Base-by-base conservation (phyloP, 345 rosid species). In the Toxicodendron radicans region DNA sequence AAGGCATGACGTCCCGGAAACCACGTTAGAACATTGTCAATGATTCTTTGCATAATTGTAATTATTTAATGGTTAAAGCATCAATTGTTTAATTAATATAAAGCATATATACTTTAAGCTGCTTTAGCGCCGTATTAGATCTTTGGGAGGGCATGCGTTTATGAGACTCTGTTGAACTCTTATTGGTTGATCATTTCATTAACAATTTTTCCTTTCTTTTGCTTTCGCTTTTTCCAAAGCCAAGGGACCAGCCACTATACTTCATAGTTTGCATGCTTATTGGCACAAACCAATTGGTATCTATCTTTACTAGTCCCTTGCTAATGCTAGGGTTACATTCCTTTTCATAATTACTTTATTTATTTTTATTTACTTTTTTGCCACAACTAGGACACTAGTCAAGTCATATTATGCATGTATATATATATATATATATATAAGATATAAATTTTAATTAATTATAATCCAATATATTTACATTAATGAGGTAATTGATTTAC, bases 51-150 rank as follows among this genome's bases (percentile, higher is more conserved):
- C 46, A 69, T 68, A 68, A 70, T 58, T 16, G 66, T 71, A 54
- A 21, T 54, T 27, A 5, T 38, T 38, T 38, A 5, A 7, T 38
- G 43, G 43, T 6, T 38, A 38, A 38, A 38, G 43, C 43, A 38
- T 38, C 43, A 1, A 7, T 64, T 66, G 30, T 24, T 73, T 68
- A 73, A 80, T 71, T 68, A 79, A 79, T 75, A 1, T n/a, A 84
- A 84, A 85, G 90, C 86, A 87, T 75, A 73, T 83, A 78, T 84
- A 81, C 88, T 87, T 87, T 83, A 84, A 68, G 75, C 66, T 61
- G 81, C 82, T 77, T 79, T 84, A 54, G 64, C 80, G 70, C 75
- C 82, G 82, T 49, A 77, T 82, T 73, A 58, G 63, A 77, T 72
- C 76, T 78, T 78, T 76, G 68, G 70, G 74, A 63, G 72, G 33